Evolutionary conservation across 2,329 filamentous ascomycete species (phyloP).

Genomic region (Exophiala xenobiotica): DNA sequence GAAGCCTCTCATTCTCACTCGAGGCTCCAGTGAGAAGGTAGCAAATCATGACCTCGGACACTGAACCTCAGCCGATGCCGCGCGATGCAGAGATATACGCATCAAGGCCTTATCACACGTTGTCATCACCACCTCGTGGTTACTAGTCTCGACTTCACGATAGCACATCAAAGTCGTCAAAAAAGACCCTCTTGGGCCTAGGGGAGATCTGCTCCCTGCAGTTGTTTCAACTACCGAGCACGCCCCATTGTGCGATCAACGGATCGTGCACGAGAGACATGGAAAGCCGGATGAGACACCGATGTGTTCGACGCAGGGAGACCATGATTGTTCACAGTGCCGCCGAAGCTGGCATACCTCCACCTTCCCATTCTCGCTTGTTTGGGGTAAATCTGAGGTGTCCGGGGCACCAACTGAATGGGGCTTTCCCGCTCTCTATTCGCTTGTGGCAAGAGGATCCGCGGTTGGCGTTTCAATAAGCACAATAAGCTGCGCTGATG

Average conservation of each 20-base stretch:
- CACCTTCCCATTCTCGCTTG: not conserved
- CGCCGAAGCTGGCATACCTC: too few relatives aligned
- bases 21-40: too few relatives aligned
- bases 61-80: too few relatives aligned
- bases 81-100: too few relatives aligned
- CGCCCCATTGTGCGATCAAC: not conserved
- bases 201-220: not conserved
- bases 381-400: not conserved
- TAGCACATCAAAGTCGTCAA: too few relatives aligned
- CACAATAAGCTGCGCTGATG: not conserved
- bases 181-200: not conserved
- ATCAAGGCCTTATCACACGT: too few relatives aligned
- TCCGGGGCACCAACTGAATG: not conserved
- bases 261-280: not conserved
- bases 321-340: too few relatives aligned
- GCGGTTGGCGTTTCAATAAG: not conserved
- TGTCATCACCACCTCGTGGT: too few relatives aligned
- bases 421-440: not conserved
- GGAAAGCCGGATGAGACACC: not conserved
- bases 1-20: too few relatives aligned
- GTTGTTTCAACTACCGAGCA: not conserved
- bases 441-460: not conserved
- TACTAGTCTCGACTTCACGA: too few relatives aligned
- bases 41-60: too few relatives aligned
- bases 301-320: too few relatives aligned